Percentiles rank a stretch among this genome's conserved stretches.
phyloP scores from a whole-genome alignment of 1,139 yeast genomes.

The Debaryomyces singareniensis region DNA sequence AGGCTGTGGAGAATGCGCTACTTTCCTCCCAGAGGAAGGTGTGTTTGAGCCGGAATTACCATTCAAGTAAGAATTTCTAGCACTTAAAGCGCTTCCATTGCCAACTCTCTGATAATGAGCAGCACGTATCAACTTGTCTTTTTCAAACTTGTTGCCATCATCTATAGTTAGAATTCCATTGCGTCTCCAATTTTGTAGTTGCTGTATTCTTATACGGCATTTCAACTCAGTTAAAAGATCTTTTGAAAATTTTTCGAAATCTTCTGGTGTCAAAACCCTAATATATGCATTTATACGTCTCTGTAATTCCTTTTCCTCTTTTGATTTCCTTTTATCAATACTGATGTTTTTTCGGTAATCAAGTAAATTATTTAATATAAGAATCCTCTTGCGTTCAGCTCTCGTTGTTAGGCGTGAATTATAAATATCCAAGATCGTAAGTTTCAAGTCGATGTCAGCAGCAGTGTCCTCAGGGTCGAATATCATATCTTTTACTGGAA shows the following conservation, averaged over 20 bases:
- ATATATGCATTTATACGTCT: slow-evolving; percentile 77
- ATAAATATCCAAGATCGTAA: slow-evolving; percentile 82
- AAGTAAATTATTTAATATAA: slow-evolving; percentile 68
- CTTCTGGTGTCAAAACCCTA: slow-evolving; percentile 71
- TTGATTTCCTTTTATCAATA: slow-evolving; percentile 70
- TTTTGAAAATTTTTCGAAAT: slow-evolving; percentile 65
- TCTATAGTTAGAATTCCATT: slow-evolving; percentile 84
- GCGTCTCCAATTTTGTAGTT: slow-evolving; percentile 87
- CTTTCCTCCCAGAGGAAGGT: slow-evolving; percentile 9
- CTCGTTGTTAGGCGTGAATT: slow-evolving; percentile 84
- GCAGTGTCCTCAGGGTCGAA: slow-evolving; percentile 91
- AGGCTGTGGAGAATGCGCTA: slow-evolving; percentile 26
- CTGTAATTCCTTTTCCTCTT: slow-evolving; percentile 81
- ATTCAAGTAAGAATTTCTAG: slow-evolving; percentile 15
- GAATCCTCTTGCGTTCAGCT: slow-evolving; percentile 83
- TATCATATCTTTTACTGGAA: slow-evolving; percentile 88
- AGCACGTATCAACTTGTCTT: slow-evolving; percentile 65
- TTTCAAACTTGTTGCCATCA: slow-evolving; percentile 79
- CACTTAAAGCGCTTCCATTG: slow-evolving; percentile 26
- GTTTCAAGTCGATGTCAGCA: slow-evolving; percentile 81
- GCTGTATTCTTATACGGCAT: slow-evolving; percentile 76
- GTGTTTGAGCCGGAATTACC: slow-evolving; percentile 5
- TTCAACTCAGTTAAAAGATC: slow-evolving; percentile 74
- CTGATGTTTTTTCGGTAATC: slow-evolving; percentile 81
- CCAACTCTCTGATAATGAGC: slow-evolving; percentile 61